Percentiles rank a stretch among this genome's conserved stretches.
These are phyloP conservation scores for Papiliotrema laurentii DNA, from an alignment of 1,284 basidiomycete species.

Conservation along the genomic window DNA sequence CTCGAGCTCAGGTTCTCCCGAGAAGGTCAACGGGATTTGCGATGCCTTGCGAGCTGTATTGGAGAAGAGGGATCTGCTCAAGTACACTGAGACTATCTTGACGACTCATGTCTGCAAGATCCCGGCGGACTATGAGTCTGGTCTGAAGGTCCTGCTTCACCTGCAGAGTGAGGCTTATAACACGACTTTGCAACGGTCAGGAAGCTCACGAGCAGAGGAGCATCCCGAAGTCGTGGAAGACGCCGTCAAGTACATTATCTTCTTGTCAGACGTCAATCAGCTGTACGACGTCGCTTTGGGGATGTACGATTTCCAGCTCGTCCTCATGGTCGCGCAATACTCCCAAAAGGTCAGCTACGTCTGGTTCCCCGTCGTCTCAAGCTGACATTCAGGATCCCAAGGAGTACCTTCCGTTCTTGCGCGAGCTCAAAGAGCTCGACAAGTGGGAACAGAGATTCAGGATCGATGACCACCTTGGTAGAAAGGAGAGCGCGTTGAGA, in stretches of 20 bases:
- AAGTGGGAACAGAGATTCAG: constrained; percentile 79
- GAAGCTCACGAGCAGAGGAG: constrained; percentile 52
- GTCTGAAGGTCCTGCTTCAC: constrained; percentile 68
- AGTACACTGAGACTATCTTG: constrained; percentile 84
- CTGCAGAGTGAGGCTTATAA: constrained; percentile 69
- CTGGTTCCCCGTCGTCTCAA: neutral
- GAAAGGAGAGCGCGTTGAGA: constrained; percentile 67
- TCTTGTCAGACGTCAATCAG: constrained; percentile 87
- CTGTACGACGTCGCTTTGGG: constrained; percentile 93
- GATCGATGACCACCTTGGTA: constrained; percentile 88
- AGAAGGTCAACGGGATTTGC: constrained; percentile 67
- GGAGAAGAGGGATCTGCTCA: constrained; percentile 64
- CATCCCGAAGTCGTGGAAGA: constrained; percentile 81
- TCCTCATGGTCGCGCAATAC: constrained; percentile 93
- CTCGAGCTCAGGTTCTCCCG: constrained; percentile 12
- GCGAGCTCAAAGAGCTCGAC: constrained; percentile 76
- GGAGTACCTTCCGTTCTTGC: constrained; percentile 95
- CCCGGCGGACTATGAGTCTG: constrained; percentile 87
- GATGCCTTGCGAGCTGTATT: constrained; percentile 71
- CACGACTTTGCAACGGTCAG: no score
- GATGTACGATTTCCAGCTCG: constrained; percentile 97
- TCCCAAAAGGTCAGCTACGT: constrained; percentile 71
- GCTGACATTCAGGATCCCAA: constrained; percentile 70
- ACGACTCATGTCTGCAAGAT: constrained; percentile 89
- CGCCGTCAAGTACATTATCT: constrained; percentile 97